Base-by-base conservation (phyloP, 2,329 filamentous ascomycete species). In the Ophiostoma triangulosporum region DNA sequence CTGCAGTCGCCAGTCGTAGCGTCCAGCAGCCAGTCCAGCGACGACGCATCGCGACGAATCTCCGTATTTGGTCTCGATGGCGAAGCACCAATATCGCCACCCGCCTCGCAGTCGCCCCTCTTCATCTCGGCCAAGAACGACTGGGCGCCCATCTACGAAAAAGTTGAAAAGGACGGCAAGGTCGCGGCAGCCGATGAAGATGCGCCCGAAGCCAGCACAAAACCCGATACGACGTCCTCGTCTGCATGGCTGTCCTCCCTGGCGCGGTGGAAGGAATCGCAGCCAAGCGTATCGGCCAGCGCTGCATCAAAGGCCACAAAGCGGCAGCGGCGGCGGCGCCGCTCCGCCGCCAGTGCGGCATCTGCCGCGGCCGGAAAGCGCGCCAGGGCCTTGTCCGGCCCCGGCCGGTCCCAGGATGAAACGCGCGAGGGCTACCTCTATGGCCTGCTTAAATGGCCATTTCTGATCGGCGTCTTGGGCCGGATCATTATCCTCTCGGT, bases 351-450 rank as follows among this genome's bases (percentile, higher is more conserved):
- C 57, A 53, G 62, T 52, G 57, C 61, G 55, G 54, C 57, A 22
- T 57, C 59, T 6, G 64, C 70, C 43, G 67, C 66, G 1, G 62
- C 73, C 2, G 57, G 56, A 9, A 54, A 54, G 35, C 56, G 54
- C 4, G 36, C 54, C 6, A 52, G 57, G 9, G 52, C 54, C 50
- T 56, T 54, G 45, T 11, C 50, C 1, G 53, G 55, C 12, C 27
- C 75, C 6, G 75, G 75, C 20, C 74, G 85, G 55, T 84, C 80
- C 58, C 87, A 82, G 63, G 93, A 98, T 65, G 93, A 98, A 73
- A 97, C 91, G 2, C 76, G 93, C 60, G 93, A 98, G 70, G 93
- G 93, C 20, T 88, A 93, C 64, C 76, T 95, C 11, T 98, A 98
- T 66, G 80, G 79, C 1, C 66, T 98, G 45, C 73, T 95, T 51